Evolutionary conservation across 1,284 basidiomycete species (phyloP), one percentile per base, ranked within the genome.

Genomic region (Ceratobasidium sp.): DNA sequence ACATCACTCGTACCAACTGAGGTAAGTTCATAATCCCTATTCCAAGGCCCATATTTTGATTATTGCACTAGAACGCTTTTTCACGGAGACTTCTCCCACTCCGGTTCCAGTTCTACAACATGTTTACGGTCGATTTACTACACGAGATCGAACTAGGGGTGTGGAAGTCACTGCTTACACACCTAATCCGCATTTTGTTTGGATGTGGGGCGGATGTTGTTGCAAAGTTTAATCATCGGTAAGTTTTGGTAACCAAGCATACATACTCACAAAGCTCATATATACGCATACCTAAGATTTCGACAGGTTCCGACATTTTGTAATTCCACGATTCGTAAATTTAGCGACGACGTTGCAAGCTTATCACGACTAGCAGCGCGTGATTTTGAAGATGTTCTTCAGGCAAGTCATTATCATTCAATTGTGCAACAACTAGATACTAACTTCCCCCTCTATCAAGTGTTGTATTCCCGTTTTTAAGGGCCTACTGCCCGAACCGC

Each of bases 391-490:
- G 68, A 66, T 30, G 27, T 58, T 25, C 23, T 70, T 1, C 54
- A 54, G 59, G 44, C 62, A 46, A 7, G n/a, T n/a, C n/a, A n/a
- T n/a, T n/a, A n/a, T n/a, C n/a, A n/a, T n/a, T n/a, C n/a, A n/a
- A n/a, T n/a, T n/a, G n/a, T n/a, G n/a, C n/a, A n/a, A n/a, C n/a
- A n/a, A n/a, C n/a, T 19, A 8, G 14, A 39, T 54, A 21, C 1
- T 44, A 39, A 1, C 23, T 13, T 9, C 19, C 4, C 11, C 2
- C 29, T 16, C 7, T 30, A 50, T 4, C 29, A 47, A 79, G 77
- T 80, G 78, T 46, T 67, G 75, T 0, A 74, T 80, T 0, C 78
- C 79, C 0, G 74, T 72, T 0, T 77, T 80, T 16, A 76, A 81
- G 44, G 74, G 75, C 0, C 72, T 81, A 0, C 69, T 81, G 6